Evolutionary conservation across 2,329 filamentous ascomycete genomes (phyloP), one percentile per base, ranked within the genome.

Genomic region (Arthrocladium fulminans): DNA sequence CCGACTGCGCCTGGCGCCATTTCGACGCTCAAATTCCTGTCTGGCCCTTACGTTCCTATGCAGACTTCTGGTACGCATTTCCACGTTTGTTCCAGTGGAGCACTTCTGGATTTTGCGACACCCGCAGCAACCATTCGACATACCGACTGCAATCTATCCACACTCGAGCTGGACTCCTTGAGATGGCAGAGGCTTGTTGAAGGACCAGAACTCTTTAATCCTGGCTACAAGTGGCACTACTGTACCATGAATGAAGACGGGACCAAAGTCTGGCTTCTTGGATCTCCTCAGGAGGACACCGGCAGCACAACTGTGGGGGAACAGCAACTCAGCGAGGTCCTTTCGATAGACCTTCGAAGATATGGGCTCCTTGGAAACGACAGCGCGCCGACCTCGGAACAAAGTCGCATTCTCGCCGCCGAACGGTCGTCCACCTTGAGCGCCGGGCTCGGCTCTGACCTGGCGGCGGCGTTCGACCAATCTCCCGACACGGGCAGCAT

Each of bases 201-300:
- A 60, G 92, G 92, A 2, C 84, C 87, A 43, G 92, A 98, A 62
- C 83, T 98, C 27, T 98, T 96, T 68, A 86, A 86, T 57, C 73
- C 81, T 0, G 87, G 85, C n/a, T 97, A 92, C 65, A 81, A 90
- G 51, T 98, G 92, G 92, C 90, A 97, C 65, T 98, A 98, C 63
- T 97, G 92, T 65, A 94, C 88, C 2, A 85, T 96, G 68, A 94
- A 96, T 62, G 83, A 92, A 52, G 87, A 94, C 59, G 90, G 90
- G 4, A 96, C 92, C 5, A 95, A 94, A 63, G 92, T 88, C 6
- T 98, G 92, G 89, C 73, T 98, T 20, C 75, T 98, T n/a, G 92
- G 92, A 7, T 96, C 88, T 60, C 86, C 86, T 2, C 83, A 86
- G 2, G 88, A 95, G 34, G 73, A 76, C 5, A 80, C 81, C 41